Evolutionary conservation across 2,329 filamentous ascomycete species (phyloP), one percentile per base, ranked within the genome.

Genomic region (Microdochium trichocladiopsis): DNA sequence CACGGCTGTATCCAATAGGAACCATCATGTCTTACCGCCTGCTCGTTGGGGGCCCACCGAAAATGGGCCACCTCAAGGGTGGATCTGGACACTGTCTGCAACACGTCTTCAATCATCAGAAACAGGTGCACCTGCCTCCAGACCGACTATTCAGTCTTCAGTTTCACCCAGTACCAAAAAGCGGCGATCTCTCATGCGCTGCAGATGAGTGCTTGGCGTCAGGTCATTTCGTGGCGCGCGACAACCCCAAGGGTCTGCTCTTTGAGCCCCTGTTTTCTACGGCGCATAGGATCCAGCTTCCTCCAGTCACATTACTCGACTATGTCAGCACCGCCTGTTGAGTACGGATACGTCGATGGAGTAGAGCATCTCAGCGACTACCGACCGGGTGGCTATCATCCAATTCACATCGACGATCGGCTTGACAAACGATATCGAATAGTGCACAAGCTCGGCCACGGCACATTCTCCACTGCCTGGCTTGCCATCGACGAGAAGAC

Each of bases 361-460:
- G 37, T 43, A n/a, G 37, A 43, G 37, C 16, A 43, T 43, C 21
- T 22, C 16, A 43, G 21, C 37, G 37, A 60, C 47, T 73, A 74
- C 53, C 49, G 53, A 9, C 58, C 57, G 2, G 68, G 69, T 4
- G 70, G 69, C 11, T 73, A 69, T 55, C 68, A 73, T 50, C 70
- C 72, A 3, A 59, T 71, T 11, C 56, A 59, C 14, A 62, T 74
- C 12, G 67, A 64, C n/a, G 66, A 73, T 31, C 57, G 50, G 3
- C 66, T 75, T 55, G 48, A 57, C 12, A 49, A 51, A 3, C 61
- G 61, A 24, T 66, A 66, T 52, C 49, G 51, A 3, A 50, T 65
- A 24, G 57, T 63, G 2, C 59, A 65, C 43, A 67, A 66, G 51
- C 62, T 67, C 24, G 64, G 64, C 4, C 51, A 63, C 25, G 63